Evolutionary conservation across 441 rosid genomes (phyloP).

Genomic region (Viola pubescens): DNA sequence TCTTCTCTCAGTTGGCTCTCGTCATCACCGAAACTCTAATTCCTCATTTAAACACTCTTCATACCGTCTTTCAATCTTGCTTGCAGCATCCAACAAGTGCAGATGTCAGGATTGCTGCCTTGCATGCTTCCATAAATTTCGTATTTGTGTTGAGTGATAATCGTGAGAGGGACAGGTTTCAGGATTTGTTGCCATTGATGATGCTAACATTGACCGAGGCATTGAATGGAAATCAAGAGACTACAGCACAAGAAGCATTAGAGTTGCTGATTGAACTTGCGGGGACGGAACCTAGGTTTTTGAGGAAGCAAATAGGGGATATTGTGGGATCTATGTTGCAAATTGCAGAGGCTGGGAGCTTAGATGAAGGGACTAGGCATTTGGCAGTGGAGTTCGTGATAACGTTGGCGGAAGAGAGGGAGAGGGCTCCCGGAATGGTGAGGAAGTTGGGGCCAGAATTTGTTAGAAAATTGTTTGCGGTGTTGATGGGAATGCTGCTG

Average conservation of each 20-base stretch:
- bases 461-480: constrained; percentile 72
- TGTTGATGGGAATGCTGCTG: constrained; percentile 81
- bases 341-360: constrained; percentile 87
- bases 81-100: constrained; percentile 39
- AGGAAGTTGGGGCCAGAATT: constrained; percentile 88
- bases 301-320: constrained; percentile 70
- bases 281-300: constrained; percentile 80
- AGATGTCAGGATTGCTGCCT: constrained; percentile 82
- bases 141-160: constrained; percentile 59
- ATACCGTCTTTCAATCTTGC: constrained; percentile 57
- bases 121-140: constrained; percentile 72
- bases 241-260: constrained; percentile 81
- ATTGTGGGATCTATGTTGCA: constrained; percentile 87
- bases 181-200: constrained; percentile 84
- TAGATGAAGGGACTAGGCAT: constrained; percentile 95
- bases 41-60: constrained; percentile 68
- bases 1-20: constrained; percentile 72
- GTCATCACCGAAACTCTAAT: constrained; percentile 67
- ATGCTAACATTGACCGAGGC: constrained; percentile 79
- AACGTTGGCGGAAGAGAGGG: constrained; percentile 88
- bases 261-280: constrained; percentile 86
- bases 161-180: constrained; percentile 70
- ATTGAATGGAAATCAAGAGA: constrained; percentile 64
- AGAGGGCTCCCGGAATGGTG: constrained; percentile 98
- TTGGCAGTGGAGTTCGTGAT: constrained; percentile 90